Base-by-base conservation (phyloP, 176 grass and related monocot genomes). In the Miscanthus lutarioriparius region DNA sequence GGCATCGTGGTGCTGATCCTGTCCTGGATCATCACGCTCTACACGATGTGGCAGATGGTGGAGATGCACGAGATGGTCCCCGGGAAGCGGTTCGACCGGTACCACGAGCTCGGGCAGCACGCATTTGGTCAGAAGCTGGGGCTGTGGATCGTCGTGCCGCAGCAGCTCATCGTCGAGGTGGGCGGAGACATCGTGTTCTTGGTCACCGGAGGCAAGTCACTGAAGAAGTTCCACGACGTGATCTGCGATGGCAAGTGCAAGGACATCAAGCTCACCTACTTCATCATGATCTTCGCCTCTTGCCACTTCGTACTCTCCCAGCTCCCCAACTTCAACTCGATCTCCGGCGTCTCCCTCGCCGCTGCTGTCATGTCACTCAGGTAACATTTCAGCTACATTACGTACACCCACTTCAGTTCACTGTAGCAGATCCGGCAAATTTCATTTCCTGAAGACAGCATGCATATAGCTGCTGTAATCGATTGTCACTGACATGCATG, bases 41-140 rank as follows among this genome's bases (percentile, higher is more conserved):
- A 95, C 90, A 97, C 95, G 4, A 87, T 95, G 20, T 97, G 95
- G 95, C 95, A 97, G 82, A 97, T 97, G 95, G 95, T 95, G 66
- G 92, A 97, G 84, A 94, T 97, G 92, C 95, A 97, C 40, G 95
- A 97, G 90, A 87, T 86, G 87, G 86, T 97, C 2, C 95, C 95
- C 1, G 95, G 92, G 7, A 93, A 88, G 85, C 88, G 95, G 19
- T 91, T 97, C 61, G 95, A 97, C 30, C 43, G 95, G 32, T 97
- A 97, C 80, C 95, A 97, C 15, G 95, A 97, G 85, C 92, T 97
- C 1, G 95, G 90, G 19, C 95, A 97, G 81, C 84, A 95, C 26
- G 92, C 91, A 1, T 97, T 97, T 22, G 95, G 95, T 2, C 72
- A 91, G 38, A 86, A 84, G 77, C 87, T 97, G 2, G 95, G 95